phyloP scores from a whole-genome alignment of 2,329 filamentous ascomycete species.

The Ampelomyces quisqualis region DNA sequence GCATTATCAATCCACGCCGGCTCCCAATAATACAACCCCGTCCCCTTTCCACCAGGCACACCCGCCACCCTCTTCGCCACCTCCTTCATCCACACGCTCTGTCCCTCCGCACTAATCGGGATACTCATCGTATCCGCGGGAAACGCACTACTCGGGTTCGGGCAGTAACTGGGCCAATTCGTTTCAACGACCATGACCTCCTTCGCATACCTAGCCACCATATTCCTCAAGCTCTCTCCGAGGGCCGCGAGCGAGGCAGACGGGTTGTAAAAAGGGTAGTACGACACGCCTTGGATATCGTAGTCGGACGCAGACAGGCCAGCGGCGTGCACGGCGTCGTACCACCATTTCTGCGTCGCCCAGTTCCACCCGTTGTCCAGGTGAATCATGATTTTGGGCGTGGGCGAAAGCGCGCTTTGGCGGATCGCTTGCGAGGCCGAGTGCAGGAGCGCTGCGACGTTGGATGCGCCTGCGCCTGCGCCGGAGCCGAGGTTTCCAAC shows the following conservation, averaged over 20 bases:
- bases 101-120: conserved; percentile 63
- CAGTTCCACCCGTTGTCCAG: conserved; percentile 75
- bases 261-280: conserved; percentile 70
- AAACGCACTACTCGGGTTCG: conserved; percentile 59
- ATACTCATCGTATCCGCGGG: conserved; percentile 61
- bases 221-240: conserved; percentile 56
- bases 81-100: conserved; percentile 61
- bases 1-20: conserved; percentile 69
- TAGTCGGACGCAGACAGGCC: conserved; percentile 58
- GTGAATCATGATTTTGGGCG: conserved; percentile 72
- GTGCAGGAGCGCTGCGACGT: conserved; percentile 65
- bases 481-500: conserved; percentile 58
- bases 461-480: conserved; percentile 46
- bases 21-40: conserved; percentile 72
- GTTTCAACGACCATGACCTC: conserved; percentile 69
- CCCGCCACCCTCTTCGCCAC: conserved; percentile 59
- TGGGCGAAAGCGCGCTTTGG: conserved; percentile 57
- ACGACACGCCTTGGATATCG: conserved; percentile 71
- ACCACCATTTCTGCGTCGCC: conserved; percentile 66
- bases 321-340: conserved; percentile 52
- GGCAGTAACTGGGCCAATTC: conserved; percentile 67
- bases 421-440: conserved; percentile 65
- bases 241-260: conserved; percentile 61
- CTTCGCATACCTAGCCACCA: conserved; percentile 65
- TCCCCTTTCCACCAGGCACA: conserved; percentile 52